phyloP scores from a whole-genome alignment of 2,329 filamentous ascomycete genomes.

The Coniella lustricola region DNA sequence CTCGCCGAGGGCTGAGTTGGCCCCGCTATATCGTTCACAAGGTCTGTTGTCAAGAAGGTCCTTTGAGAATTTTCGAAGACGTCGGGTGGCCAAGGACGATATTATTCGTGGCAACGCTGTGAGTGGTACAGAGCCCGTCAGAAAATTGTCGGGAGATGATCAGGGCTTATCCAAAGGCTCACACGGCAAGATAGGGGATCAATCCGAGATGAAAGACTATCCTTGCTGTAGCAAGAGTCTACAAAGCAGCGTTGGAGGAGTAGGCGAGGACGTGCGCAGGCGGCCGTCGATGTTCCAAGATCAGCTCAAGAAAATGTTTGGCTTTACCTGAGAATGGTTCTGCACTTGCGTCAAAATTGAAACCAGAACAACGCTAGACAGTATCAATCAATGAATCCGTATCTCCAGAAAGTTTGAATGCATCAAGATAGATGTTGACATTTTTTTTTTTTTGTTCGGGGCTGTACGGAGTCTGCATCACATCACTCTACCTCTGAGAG shows the following conservation, averaged over 20 bases:
- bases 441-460: too few relatives aligned
- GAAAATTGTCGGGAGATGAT: too few relatives aligned
- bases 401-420: too few relatives aligned
- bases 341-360: background rate
- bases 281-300: constrained; percentile 7
- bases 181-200: background rate
- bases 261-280: background rate
- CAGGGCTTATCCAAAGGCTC: background rate
- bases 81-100: too few relatives aligned
- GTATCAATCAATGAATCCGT: too few relatives aligned
- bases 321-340: constrained; percentile 4
- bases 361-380: too few relatives aligned
- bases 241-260: background rate
- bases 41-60: background rate
- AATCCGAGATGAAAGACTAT: background rate
- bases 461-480: too few relatives aligned
- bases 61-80: background rate
- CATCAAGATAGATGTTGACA: too few relatives aligned
- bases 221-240: background rate
- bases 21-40: background rate
- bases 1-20: background rate
- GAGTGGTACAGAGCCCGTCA: background rate
- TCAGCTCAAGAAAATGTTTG: constrained; percentile 13
- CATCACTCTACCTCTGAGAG: too few relatives aligned
- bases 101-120: background rate